Conservation (phyloP, 257 asterid species). For the Ehretia macrophylla region DNA sequence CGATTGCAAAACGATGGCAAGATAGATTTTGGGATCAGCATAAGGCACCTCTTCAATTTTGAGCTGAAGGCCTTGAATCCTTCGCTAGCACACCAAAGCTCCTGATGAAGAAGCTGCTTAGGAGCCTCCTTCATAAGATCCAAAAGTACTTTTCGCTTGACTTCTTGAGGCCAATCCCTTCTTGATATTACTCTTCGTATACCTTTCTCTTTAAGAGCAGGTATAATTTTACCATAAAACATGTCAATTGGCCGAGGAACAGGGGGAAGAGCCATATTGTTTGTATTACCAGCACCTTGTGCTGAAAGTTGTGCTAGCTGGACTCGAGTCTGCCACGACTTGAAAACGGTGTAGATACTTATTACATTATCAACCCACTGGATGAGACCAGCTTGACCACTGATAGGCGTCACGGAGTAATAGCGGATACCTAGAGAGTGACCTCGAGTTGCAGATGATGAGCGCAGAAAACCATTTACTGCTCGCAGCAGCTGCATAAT, state of each 20-base stretch:
- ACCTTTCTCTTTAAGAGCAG: slow-evolving; percentile 98
- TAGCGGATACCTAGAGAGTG: slow-evolving; percentile 77
- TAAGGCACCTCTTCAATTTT: slow-evolving; percentile 71
- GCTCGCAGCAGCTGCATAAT: slow-evolving; percentile 98
- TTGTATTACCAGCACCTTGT: slow-evolving; percentile 45
- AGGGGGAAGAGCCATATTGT: slow-evolving; percentile 60
- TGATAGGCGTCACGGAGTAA: slow-evolving; percentile 95
- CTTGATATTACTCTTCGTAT: slow-evolving; percentile 92
- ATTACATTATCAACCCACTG: slow-evolving; percentile 95
- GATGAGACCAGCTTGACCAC: slow-evolving; percentile 98
- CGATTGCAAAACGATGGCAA: background rate
- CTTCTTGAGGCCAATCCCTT: slow-evolving; percentile 99
- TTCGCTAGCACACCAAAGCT: slow-evolving; percentile 98
- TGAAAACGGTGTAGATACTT: slow-evolving; percentile 88
- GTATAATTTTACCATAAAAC: slow-evolving; percentile 96
- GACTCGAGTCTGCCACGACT: slow-evolving; percentile 90
- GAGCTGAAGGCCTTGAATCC: slow-evolving; percentile 91
- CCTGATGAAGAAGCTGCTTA: slow-evolving; percentile 91
- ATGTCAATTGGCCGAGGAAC: slow-evolving; percentile 98
- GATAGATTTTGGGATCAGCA: background rate
- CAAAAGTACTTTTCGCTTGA: slow-evolving; percentile 82
- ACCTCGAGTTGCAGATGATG: slow-evolving; percentile 65
- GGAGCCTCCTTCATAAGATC: slow-evolving; percentile 97
- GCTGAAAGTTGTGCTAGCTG: slow-evolving; percentile 74
- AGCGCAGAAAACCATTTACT: slow-evolving; percentile 77